These are phyloP conservation scores for Phytophthora pinifolia DNA, from an alignment of 352 stramenopile genomes.

Conservation along the genomic window DNA sequence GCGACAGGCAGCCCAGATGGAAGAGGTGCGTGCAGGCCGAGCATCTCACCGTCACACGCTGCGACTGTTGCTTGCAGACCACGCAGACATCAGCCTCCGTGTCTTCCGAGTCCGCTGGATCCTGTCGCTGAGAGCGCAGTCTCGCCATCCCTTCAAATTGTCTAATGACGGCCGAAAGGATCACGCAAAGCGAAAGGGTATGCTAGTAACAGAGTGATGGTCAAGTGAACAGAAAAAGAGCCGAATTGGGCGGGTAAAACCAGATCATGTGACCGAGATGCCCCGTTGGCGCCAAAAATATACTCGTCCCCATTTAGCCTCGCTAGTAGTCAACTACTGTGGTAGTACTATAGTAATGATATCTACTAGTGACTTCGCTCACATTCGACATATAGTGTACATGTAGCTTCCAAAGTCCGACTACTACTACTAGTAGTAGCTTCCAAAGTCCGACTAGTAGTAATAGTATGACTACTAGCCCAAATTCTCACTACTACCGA, in stretches of 20 bases:
- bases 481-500: no score
- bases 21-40: constrained; percentile 37
- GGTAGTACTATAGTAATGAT: no score
- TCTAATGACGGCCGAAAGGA: background rate
- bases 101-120: constrained; percentile 9
- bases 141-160: constrained; percentile 38
- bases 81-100: constrained; percentile 25
- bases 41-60: constrained; percentile 52
- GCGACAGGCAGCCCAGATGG: constrained; percentile 60
- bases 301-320: no score
- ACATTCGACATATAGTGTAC: no score
- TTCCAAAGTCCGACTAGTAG: no score
- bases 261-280: no score
- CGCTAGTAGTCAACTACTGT: no score
- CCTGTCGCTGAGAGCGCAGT: constrained; percentile 11
- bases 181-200: background rate
- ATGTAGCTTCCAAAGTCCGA: no score
- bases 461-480: no score
- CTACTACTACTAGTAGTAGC: no score
- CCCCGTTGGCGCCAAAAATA: no score
- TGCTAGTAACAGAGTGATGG: constrained; percentile 4
- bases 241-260: constrained; percentile 11
- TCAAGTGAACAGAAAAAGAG: constrained; percentile 11
- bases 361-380: no score
- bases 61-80: constrained; percentile 39